Conservation (phyloP, 768 basidiomycete species). For the Trametes elegans region DNA sequence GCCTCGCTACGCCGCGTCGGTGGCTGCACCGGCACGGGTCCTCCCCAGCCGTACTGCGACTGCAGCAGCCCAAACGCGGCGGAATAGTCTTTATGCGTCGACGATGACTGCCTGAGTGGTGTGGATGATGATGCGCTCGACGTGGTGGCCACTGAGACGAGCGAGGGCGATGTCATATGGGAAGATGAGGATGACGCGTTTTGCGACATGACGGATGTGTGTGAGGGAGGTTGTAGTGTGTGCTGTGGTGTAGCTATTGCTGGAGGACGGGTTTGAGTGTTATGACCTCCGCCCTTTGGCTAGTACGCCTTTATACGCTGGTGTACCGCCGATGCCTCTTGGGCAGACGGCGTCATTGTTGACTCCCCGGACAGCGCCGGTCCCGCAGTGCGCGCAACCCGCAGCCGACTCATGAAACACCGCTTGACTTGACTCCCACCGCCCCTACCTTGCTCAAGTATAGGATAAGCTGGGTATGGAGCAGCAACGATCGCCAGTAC, state of each 20-base stretch:
- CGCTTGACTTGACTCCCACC: no score
- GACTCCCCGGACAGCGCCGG: no score
- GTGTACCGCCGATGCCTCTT: no score
- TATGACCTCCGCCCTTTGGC: background rate
- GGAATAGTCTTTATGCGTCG: slow-evolving; percentile 4
- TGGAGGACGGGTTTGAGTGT: background rate
- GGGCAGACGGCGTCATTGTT: no score
- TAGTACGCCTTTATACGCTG: background rate
- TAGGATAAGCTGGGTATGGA: no score
- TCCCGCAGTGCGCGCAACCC: no score
- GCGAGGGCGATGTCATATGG: slow-evolving; percentile 1
- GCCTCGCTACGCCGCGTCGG: background rate
- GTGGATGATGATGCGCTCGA: slow-evolving; percentile 9
- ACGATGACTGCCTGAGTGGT: background rate
- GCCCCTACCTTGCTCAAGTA: no score
- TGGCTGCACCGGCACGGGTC: background rate
- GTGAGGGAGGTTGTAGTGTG: background rate
- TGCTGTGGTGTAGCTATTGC: background rate
- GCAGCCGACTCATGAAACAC: no score
- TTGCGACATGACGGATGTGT: background rate
- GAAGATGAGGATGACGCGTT: background rate
- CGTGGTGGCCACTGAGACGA: slow-evolving; percentile 11
- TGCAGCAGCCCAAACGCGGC: slow-evolving; percentile 11
- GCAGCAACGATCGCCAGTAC: no score
- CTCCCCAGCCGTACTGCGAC: slow-evolving; percentile 18